Conservation (phyloP, 371 early-diverging fungal species). For the Dinochytrium kinnereticum region DNA sequence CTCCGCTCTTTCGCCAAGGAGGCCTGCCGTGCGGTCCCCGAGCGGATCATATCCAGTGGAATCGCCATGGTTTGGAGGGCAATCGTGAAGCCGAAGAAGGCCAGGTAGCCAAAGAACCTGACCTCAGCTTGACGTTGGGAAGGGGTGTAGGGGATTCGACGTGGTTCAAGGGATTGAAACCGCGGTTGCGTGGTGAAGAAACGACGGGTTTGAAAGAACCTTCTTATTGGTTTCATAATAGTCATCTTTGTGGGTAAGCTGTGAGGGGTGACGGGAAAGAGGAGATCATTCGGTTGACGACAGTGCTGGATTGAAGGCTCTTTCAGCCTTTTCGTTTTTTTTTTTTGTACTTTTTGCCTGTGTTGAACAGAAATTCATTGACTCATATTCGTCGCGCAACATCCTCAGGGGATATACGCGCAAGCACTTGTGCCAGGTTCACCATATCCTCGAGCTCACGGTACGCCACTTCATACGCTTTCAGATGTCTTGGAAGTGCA, state of each 20-base stretch:
- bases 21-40: neutral
- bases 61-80: neutral
- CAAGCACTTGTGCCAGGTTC: conserved; percentile 19
- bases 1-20: neutral
- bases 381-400: neutral
- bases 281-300: neutral
- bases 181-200: neutral
- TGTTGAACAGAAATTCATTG: neutral
- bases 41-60: neutral
- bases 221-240: neutral
- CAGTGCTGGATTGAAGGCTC: neutral
- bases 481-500: conserved; percentile 9
- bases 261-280: too few relatives aligned
- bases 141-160: neutral
- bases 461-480: conserved; percentile 7
- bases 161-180: neutral
- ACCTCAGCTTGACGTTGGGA: neutral
- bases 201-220: neutral
- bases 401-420: conserved; percentile 23
- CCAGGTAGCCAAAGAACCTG: neutral
- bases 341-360: neutral
- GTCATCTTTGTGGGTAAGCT: too few relatives aligned
- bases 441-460: conserved; percentile 30
- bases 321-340: neutral
- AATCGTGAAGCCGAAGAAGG: neutral